A percentile compares a stretch with the other conserved stretches of the same genome.
phyloP scores from a whole-genome alignment of 345 rosid species.

The Syzygium aromaticum region DNA sequence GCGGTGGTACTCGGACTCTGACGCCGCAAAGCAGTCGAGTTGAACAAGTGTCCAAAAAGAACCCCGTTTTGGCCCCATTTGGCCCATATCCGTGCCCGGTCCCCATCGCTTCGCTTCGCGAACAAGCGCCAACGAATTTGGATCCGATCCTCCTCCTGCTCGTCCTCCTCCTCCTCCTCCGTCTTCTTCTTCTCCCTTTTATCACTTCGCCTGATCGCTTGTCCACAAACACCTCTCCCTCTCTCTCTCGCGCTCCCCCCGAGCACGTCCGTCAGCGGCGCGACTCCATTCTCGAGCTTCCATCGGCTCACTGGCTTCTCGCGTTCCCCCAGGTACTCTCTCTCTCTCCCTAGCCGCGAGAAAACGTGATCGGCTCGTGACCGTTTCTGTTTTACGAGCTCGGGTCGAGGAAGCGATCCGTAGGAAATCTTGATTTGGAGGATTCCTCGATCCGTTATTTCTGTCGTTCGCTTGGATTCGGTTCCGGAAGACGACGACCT shows the following conservation, averaged over 20 bases:
- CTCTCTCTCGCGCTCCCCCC: neutral
- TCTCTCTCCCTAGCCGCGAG: neutral
- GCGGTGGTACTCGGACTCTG: too few species aligned
- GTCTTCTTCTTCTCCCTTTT: neutral
- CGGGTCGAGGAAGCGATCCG: neutral
- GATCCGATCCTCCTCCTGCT: slow-evolving; percentile 23
- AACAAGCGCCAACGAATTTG: slow-evolving; percentile 46
- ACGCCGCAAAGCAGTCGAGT: neutral
- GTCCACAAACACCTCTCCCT: neutral
- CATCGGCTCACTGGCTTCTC: neutral
- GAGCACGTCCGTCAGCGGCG: neutral
- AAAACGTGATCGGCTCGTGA: neutral
- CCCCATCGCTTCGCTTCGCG: neutral
- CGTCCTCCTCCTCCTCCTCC: neutral
- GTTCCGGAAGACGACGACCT: neutral
- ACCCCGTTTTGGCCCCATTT: neutral
- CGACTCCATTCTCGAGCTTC: neutral
- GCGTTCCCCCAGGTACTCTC: neutral
- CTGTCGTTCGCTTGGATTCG: neutral
- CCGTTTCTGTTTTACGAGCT: neutral
- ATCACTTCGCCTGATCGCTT: neutral
- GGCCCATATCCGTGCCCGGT: neutral
- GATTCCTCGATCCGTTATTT: neutral
- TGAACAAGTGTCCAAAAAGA: neutral
- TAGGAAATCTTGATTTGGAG: neutral